Base-by-base conservation (phyloP, 2,329 filamentous ascomycete genomes). In the Lasiodiplodia sp. region DNA sequence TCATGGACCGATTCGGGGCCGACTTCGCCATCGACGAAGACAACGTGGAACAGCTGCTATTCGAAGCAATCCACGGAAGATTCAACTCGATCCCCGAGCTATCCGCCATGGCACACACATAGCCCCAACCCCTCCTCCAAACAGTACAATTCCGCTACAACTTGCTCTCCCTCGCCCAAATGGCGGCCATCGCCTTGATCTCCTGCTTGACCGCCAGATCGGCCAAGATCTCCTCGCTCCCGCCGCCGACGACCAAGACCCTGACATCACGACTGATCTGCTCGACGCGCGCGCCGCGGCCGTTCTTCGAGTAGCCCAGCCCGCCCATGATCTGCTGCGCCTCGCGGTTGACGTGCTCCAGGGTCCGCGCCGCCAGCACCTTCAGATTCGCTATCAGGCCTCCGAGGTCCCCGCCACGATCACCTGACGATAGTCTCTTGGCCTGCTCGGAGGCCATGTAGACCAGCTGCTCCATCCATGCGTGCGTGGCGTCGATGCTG, bases 131-230 rank as follows among this genome's bases (percentile, higher is more conserved):
- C 25, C 31, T 31, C 31, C 31, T 31, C 3, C 31, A 31, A 8
- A 31, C 6, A 4, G 25, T 25, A 25, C 3, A 25, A 25, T 3
- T 52, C 21, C 21, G 18, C 37, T 58, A 58, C 34, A 58, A 16
- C 56, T 58, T 58, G 31, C 6, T 58, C 37, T 44, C n/a, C n/a
- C 37, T 14, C 10, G 21, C n/a, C 0, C 11, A 38, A 72, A 10
- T 1, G 1, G 31, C 31, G 8, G 73, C 37, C 56, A 58, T 58
- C 0, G 76, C 40, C 64, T 78, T 77, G 69, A 77, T 67, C 18
- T 75, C 75, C 62, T 77, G 75, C 52, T 74, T 69, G 7, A 77
- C 75, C 2, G 75, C 75, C 10, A 77, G 70, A 69, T 77, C 75
- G 52, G 76, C 72, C 31, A 77, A 55, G 21, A 76, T 75, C 64